These are phyloP conservation scores for Candida neerlandica DNA, from an alignment of 1,139 yeast species.

Conservation along the genomic window DNA sequence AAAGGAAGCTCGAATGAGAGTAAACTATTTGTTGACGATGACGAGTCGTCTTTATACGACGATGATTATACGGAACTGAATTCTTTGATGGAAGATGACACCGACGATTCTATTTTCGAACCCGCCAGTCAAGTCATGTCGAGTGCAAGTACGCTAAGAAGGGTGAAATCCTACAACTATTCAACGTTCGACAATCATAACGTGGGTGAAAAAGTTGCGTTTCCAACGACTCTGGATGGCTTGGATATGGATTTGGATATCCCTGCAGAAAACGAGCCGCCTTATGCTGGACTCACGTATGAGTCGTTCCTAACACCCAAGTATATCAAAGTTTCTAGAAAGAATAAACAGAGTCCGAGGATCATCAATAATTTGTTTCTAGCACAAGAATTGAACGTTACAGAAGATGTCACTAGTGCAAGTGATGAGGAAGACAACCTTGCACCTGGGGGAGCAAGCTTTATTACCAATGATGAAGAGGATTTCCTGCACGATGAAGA, in stretches of 20 bases:
- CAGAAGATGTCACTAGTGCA: conserved; percentile 3
- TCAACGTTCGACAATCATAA: conserved; percentile 17
- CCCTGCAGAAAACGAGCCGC: conserved; percentile 20
- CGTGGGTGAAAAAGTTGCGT: conserved; percentile 17
- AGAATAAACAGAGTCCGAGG: conserved; percentile 46
- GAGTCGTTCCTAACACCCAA: conserved; percentile 54
- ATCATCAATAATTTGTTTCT: conserved; percentile 62
- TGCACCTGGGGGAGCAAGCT: conserved; percentile 7
- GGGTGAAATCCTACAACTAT: conserved; percentile 4
- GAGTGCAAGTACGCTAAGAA: conserved; percentile 3
- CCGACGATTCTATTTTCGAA: conserved; percentile 13
- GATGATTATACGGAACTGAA: conserved; percentile 16
- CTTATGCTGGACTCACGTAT: conserved; percentile 36
- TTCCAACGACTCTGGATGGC: conserved; percentile 14
- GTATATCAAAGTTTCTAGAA: conserved; percentile 52
- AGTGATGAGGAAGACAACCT: conserved; percentile 8
- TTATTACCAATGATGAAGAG: conserved; percentile 10
- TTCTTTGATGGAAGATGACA: conserved; percentile 12
- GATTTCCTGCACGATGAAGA: conserved; percentile 9
- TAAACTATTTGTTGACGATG: conserved; percentile 13
- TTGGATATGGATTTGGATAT: conserved; percentile 10
- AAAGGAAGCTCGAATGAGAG: conserved; percentile 6
- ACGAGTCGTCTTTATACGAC: conserved; percentile 15
- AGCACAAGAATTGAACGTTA: conserved; percentile 70
- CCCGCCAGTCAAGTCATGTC: conserved; percentile 7